Base-by-base conservation (phyloP, 2,329 filamentous ascomycete species). In the Albifimbria verrucaria region DNA sequence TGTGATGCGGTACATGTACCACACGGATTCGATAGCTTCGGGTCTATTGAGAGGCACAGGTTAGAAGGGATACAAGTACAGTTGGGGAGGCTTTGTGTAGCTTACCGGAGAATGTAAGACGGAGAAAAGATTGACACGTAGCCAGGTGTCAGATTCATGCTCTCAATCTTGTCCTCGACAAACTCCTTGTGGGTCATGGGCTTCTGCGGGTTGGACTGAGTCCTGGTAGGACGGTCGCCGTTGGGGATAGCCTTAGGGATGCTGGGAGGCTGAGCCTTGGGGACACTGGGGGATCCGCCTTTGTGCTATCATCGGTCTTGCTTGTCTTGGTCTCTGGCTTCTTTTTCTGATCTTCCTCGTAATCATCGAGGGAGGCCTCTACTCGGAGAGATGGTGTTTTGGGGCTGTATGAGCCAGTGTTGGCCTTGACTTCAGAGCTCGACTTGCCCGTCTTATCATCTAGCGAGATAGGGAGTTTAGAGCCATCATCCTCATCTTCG, bases 1-100 rank as follows among this genome's bases (percentile, higher is more conserved):
- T 0, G 90, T 95, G 70, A 95, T 90, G 65, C 92, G 89, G 73
- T 95, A 94, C 77, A 95, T 87, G 72, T 92, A 89, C 80, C 91
- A 95, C 15, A 95, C 85, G 1, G 87, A 91, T 64, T 96, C 91
- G 61, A 96, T 92, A 1, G 89, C 90, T 74, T 96, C 91, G 20
- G 90, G 90, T 21, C 88, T 89, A 32, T 21, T 7, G 10, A 26
- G 5, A 17, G 32, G 4, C 4, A 39, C 32, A 39, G 9, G 26
- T 15, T 32, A n/a, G 15, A 17, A 39, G 32, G 15, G 32, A 39
- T 12, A 39, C 11, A 39, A 12, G 18, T 25, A n/a, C 11, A 6
- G 12, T 17, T 7, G 15, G 6, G 15, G 32, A 39, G 32, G 18
- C 4, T 12, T 6, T 6, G n/a, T 39, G 18, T 5, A 43, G 62